Percentiles rank a stretch among this genome's conserved stretches.
Conservation (phyloP, 2,329 filamentous ascomycete species). For the Fusarium burgessii region DNA sequence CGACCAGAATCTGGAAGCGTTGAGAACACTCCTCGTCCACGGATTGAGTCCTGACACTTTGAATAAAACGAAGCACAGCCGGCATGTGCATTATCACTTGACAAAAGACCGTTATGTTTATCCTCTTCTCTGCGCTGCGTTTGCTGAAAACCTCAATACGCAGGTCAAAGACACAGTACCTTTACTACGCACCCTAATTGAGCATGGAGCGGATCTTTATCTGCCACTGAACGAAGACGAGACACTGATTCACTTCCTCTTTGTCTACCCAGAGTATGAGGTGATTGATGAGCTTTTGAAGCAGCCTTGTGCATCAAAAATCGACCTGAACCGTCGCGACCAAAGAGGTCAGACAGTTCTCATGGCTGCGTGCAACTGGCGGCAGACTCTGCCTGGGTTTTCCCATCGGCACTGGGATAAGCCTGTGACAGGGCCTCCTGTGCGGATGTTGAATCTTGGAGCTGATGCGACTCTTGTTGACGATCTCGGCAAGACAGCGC, state of each 20-base stretch:
- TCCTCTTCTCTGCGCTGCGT: slow-evolving; percentile 23
- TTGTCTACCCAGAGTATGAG: slow-evolving; percentile 9
- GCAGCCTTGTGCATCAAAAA: slow-evolving; percentile 30
- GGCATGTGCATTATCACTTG: not conserved
- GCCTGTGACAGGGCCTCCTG: not conserved
- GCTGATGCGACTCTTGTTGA: slow-evolving; percentile 30
- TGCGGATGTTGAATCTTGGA: slow-evolving; percentile 29
- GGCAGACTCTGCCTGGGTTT: not conserved
- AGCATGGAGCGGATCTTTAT: slow-evolving; percentile 31
- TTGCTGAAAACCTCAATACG: not conserved
- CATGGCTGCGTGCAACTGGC: slow-evolving; percentile 38
- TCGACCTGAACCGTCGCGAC: slow-evolving; percentile 37
- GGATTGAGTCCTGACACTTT: slow-evolving; percentile 20
- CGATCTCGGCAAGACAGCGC: slow-evolving; percentile 30
- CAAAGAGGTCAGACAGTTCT: slow-evolving; percentile 32
- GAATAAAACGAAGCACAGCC: not conserved
- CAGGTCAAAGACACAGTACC: not conserved
- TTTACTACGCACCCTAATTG: slow-evolving; percentile 14
- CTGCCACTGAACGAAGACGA: slow-evolving; percentile 33
- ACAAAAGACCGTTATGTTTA: slow-evolving; percentile 1
- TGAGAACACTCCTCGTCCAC: slow-evolving; percentile 30
- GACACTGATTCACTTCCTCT: slow-evolving; percentile 35
- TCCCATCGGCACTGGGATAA: not conserved
- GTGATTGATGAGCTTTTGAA: slow-evolving; percentile 4
- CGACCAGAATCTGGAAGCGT: slow-evolving; percentile 4